Percentiles rank a stretch among this genome's conserved stretches.
Evolutionary conservation across 192 early-diverging fungal species (phyloP).

Genomic region (Backusella sp.): DNA sequence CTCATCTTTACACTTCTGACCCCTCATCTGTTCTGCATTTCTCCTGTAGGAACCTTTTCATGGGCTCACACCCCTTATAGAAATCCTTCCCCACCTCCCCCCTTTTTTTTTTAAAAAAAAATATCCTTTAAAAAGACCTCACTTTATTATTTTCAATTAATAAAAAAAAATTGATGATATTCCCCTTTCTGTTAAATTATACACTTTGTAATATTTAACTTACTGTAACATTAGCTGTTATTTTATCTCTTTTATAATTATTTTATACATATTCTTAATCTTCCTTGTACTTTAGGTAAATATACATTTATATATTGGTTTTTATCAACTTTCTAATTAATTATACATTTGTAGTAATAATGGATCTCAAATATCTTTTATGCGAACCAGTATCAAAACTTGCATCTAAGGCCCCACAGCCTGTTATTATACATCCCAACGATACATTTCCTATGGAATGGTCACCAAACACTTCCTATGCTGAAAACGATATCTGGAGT

Average conservation of each 20-base stretch:
- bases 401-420: not conserved
- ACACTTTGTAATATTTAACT: not conserved
- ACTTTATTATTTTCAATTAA: constrained; percentile 7
- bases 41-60: constrained; percentile 19
- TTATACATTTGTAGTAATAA: not conserved
- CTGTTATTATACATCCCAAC: not conserved
- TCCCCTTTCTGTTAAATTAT: not conserved
- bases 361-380: constrained; percentile 23
- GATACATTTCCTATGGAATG: not conserved
- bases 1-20: not conserved
- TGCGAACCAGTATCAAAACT: constrained; percentile 6
- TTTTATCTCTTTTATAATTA: not conserved
- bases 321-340: not conserved
- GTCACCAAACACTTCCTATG: not conserved
- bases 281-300: not conserved
- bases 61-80: constrained; percentile 7
- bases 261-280: not conserved
- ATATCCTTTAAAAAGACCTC: constrained; percentile 2
- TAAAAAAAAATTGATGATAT: constrained; percentile 11
- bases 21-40: constrained; percentile 9
- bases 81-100: not conserved
- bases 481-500: constrained; percentile 1
- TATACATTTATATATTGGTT: not conserved
- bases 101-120: constrained; percentile 11
- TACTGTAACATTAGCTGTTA: not conserved